A percentile compares a stretch with the other conserved stretches of the same genome.
These are phyloP conservation scores for Blastocystis sp. DNA, from an alignment of 352 stramenopile species.

Conservation along the genomic window DNA sequence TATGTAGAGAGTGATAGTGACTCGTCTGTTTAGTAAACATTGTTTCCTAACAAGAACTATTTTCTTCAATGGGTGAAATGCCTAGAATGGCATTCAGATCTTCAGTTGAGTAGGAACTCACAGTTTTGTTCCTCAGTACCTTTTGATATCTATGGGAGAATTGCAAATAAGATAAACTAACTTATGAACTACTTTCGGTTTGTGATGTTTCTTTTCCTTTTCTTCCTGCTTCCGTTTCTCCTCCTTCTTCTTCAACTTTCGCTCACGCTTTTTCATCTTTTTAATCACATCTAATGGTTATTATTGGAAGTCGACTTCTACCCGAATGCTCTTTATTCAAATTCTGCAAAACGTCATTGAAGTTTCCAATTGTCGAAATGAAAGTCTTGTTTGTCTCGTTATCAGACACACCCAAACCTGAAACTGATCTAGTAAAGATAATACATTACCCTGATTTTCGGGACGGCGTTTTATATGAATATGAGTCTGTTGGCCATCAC, in stretches of 20 bases:
- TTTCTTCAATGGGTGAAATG: constrained; percentile 27
- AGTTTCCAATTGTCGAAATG: constrained; percentile 63
- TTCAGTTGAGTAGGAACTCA: constrained; percentile 52
- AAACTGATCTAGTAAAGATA: not conserved
- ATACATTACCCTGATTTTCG: constrained; percentile 15
- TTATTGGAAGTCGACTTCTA: not conserved
- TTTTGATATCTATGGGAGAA: constrained; percentile 41
- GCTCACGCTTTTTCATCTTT: constrained; percentile 49
- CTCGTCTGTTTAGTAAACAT: constrained; percentile 19
- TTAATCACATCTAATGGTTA: constrained; percentile 10
- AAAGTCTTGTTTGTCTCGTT: constrained; percentile 34
- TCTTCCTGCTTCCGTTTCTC: constrained; percentile 8
- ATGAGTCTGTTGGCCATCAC: constrained; percentile 52
- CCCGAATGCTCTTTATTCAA: constrained; percentile 56
- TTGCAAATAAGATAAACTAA: not conserved
- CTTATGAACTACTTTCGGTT: constrained; percentile 23
- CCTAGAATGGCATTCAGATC: constrained; percentile 63
- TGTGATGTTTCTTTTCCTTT: constrained; percentile 16
- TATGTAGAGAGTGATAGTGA: constrained; percentile 55
- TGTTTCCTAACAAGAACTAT: not conserved
- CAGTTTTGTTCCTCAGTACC: constrained; percentile 43
- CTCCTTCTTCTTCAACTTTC: constrained; percentile 63
- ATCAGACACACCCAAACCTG: constrained; percentile 42
- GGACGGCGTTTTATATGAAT: constrained; percentile 37
- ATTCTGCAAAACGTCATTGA: constrained; percentile 22